Evolutionary conservation across 2,329 filamentous ascomycete genomes (phyloP).

Genomic region (Ceratocystis destructans): DNA sequence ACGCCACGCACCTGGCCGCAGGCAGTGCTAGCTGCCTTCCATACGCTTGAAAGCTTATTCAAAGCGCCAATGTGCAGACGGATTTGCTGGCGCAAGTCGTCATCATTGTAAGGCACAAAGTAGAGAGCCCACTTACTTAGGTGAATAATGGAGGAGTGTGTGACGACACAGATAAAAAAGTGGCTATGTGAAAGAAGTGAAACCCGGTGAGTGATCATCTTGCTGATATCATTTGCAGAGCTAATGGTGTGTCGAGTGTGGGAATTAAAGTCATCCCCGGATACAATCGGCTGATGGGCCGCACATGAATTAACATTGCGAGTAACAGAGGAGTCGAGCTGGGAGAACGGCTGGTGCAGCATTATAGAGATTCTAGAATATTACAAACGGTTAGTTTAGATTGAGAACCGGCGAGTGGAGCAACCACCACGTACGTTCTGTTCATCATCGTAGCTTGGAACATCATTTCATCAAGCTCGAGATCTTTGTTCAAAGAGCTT

Average conservation of each 20-base stretch:
- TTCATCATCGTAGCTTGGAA: constrained; percentile 81
- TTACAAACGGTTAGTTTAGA: background rate
- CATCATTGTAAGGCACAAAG: constrained; percentile 46
- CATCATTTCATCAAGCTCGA: constrained; percentile 73
- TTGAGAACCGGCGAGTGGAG: background rate
- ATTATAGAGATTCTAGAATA: constrained; percentile 47
- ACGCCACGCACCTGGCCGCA: constrained; percentile 62
- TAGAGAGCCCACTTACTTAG: constrained; percentile 63
- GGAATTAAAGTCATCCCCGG: constrained; percentile 41
- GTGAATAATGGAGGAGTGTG: constrained; percentile 67
- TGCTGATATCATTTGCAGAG: constrained; percentile 63
- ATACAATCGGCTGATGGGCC: constrained; percentile 39
- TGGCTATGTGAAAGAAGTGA: constrained; percentile 62
- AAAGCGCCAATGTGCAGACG: constrained; percentile 66
- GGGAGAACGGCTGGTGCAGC: constrained; percentile 66
- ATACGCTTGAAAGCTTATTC: constrained; percentile 53
- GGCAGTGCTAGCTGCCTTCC: constrained; percentile 57
- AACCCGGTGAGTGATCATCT: constrained; percentile 59
- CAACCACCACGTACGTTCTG: constrained; percentile 32
- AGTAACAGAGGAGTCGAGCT: constrained; percentile 50
- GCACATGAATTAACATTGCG: constrained; percentile 52
- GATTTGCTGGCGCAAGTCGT: constrained; percentile 59
- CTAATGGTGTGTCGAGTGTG: constrained; percentile 72
- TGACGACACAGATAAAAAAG: constrained; percentile 71
- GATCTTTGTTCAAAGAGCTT: constrained; percentile 53